These are phyloP conservation scores for Tephrocybe sp. DNA, from an alignment of 768 basidiomycete species.

Conservation along the genomic window DNA sequence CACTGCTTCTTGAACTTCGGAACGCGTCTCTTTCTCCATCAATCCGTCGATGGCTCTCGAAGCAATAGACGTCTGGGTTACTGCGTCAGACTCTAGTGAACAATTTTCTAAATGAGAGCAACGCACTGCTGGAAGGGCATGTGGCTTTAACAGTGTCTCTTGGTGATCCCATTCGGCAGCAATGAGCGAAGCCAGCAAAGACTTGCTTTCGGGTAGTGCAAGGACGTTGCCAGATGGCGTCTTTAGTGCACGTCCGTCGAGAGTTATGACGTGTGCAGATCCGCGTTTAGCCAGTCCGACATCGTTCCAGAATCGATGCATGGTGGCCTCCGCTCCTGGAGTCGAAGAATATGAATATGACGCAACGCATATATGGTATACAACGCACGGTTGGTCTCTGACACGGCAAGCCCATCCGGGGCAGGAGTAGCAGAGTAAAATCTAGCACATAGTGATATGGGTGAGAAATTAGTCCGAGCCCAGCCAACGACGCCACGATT, in stretches of 20 bases:
- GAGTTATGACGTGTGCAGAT: conserved; percentile 57
- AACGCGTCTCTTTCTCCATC: conserved; percentile 50
- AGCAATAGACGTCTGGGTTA: conserved; percentile 78
- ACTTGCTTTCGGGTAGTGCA: conserved; percentile 66
- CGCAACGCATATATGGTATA: not conserved
- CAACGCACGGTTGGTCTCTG: conserved; percentile 65
- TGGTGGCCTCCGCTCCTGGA: conserved; percentile 81
- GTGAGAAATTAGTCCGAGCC: conserved; percentile 3
- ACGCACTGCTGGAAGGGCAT: conserved; percentile 86
- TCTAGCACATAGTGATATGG: conserved; percentile 10
- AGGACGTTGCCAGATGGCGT: conserved; percentile 84
- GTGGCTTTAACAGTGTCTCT: conserved; percentile 79
- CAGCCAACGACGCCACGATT: conserved; percentile 9
- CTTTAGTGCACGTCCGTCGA: conserved; percentile 84
- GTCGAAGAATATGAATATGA: not conserved
- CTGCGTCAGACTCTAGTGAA: not conserved
- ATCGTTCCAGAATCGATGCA: conserved; percentile 92
- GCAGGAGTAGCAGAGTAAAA: conserved; percentile 25
- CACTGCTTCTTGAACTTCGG: conserved; percentile 65
- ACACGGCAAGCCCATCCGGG: conserved; percentile 45
- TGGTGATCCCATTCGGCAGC: conserved; percentile 98
- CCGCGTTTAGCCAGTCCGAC: conserved; percentile 71
- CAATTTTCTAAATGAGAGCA: not conserved
- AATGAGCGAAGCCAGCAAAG: conserved; percentile 78
- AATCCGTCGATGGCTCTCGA: conserved; percentile 89